Percentiles rank a stretch among this genome's conserved stretches.
Evolutionary conservation across 768 basidiomycete genomes (phyloP).

Genomic region (Rhodotorula toruloides): DNA sequence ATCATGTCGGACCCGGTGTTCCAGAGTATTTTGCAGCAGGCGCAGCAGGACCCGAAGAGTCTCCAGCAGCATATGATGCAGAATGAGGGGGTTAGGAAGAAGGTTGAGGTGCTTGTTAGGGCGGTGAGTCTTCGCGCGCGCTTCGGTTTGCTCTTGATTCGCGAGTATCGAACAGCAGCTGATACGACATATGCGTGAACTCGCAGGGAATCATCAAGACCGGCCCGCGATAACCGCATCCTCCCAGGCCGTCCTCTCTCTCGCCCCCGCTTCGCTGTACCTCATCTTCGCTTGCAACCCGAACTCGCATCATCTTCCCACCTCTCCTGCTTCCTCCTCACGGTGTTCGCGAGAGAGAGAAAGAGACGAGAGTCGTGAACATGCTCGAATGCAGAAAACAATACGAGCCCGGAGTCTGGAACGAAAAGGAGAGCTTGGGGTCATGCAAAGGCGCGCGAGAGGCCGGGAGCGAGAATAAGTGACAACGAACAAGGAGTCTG

Average conservation of each 20-base stretch:
- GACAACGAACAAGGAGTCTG: not conserved
- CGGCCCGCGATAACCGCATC: conserved; percentile 38
- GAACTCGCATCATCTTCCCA: too few species aligned
- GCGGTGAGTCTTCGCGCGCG: conserved; percentile 52
- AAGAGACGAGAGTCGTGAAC: too few species aligned
- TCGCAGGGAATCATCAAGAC: conserved; percentile 34
- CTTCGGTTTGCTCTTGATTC: not conserved
- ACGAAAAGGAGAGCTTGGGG: too few species aligned
- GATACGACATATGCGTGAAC: not conserved
- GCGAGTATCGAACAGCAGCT: not conserved
- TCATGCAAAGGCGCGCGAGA: too few species aligned
- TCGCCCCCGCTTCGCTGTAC: too few species aligned
- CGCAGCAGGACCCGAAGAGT: conserved; percentile 78
- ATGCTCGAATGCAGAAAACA: too few species aligned
- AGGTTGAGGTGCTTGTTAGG: conserved; percentile 77
- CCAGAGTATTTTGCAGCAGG: conserved; percentile 91
- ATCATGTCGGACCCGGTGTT: conserved; percentile 89
- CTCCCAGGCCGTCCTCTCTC: too few species aligned
- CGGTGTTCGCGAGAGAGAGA: too few species aligned
- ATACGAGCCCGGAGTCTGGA: too few species aligned
- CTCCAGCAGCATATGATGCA: conserved; percentile 90
- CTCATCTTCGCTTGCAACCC: too few species aligned
- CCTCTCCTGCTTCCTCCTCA: too few species aligned
- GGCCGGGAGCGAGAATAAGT: not conserved
- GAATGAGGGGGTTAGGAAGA: conserved; percentile 51